Evolutionary conservation across 108 stramenopile genomes (phyloP), one percentile per base, ranked within the genome.

Genomic region (Stephanodiscus minutulus): DNA sequence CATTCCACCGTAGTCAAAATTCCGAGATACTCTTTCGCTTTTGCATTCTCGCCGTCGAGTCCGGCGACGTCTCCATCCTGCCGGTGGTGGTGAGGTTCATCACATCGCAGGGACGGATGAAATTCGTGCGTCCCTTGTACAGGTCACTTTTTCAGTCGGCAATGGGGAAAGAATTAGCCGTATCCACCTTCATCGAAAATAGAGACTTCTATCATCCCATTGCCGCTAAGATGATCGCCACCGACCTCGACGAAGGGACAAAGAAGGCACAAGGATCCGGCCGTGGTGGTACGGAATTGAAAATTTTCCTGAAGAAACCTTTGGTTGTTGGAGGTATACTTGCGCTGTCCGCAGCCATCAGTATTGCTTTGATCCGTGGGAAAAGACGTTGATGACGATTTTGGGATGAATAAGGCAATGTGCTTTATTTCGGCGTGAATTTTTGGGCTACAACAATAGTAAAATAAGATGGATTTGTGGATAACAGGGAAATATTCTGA

Each of bases 21-120:
- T 70, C 93, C 10, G 98, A 99, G 77, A 73, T 98, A 31, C 68
- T 95, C 24, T 95, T 89, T 81, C 90, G 97, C 44, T 99, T 91
- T 82, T 94, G 95, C 69, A 73, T 85, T 61, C 70, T 99, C 44
- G 89, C 95, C 35, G 76, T 98, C 52, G 85, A 82, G 18, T 52
- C 87, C 6, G 88, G 91, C 37, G 96, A 93, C 57, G 46, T 64
- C 50, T 66, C 68, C 22, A 87, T 96, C 60, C 33, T 96, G 3
- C 79, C 86, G 7, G 77, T 89, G 18, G 94, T 81, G 10, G 37
- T 92, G 5, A 82, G 89, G 13, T 98, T 99, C 80, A 86, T 98
- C 28, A 97, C 94, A 1, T 85, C 90, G 20, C 97, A 98, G 82
- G 99, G 99, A 15, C 79, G 99, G n/a, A 99, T 99, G 98, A 99